Percentiles rank a stretch among this genome's conserved stretches.
These are phyloP conservation scores for Myxozyma geophila DNA, from an alignment of 805 yeast genomes.

Conservation along the genomic window DNA sequence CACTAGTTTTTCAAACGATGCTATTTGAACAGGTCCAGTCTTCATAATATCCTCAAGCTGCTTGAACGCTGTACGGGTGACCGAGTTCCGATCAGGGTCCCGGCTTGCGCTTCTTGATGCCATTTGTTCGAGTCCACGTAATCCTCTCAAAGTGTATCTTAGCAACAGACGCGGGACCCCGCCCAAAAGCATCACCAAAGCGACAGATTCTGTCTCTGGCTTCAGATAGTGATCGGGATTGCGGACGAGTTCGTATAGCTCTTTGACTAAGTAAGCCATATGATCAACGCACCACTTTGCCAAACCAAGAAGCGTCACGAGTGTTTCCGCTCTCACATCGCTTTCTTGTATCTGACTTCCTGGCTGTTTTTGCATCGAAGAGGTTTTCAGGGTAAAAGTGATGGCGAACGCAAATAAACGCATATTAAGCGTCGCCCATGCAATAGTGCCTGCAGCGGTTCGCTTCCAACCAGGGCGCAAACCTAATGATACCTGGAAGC, in stretches of 20 bases:
- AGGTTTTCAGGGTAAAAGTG: slow-evolving; percentile 61
- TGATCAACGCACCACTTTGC: slow-evolving; percentile 87
- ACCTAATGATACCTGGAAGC: slow-evolving; percentile 72
- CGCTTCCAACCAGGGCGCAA: slow-evolving; percentile 53
- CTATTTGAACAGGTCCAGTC: slow-evolving; percentile 43
- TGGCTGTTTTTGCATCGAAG: slow-evolving; percentile 55
- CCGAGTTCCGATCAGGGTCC: slow-evolving; percentile 40
- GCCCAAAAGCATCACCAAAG: slow-evolving; percentile 45
- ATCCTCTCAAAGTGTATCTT: slow-evolving; percentile 46
- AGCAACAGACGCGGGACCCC: slow-evolving; percentile 46
- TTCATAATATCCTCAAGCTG: slow-evolving; percentile 40
- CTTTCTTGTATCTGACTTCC: slow-evolving; percentile 52
- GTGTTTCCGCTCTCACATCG: slow-evolving; percentile 42
- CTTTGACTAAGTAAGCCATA: slow-evolving; percentile 72
- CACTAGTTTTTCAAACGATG: slow-evolving; percentile 46
- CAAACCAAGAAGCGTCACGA: slow-evolving; percentile 60
- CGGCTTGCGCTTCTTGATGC: slow-evolving; percentile 34
- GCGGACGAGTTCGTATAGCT: slow-evolving; percentile 46
- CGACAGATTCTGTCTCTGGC: slow-evolving; percentile 43
- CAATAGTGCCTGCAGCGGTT: slow-evolving; percentile 53
- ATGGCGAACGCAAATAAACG: slow-evolving; percentile 74
- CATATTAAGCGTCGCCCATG: slow-evolving; percentile 68
- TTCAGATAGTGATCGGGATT: slow-evolving; percentile 36
- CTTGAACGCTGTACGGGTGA: slow-evolving; percentile 41
- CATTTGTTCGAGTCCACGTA: slow-evolving; percentile 46